Percentiles rank a stretch among this genome's conserved stretches.
phyloP scores from a whole-genome alignment of 2,329 filamentous ascomycete species.

The Colletotrichum liaoningense region DNA sequence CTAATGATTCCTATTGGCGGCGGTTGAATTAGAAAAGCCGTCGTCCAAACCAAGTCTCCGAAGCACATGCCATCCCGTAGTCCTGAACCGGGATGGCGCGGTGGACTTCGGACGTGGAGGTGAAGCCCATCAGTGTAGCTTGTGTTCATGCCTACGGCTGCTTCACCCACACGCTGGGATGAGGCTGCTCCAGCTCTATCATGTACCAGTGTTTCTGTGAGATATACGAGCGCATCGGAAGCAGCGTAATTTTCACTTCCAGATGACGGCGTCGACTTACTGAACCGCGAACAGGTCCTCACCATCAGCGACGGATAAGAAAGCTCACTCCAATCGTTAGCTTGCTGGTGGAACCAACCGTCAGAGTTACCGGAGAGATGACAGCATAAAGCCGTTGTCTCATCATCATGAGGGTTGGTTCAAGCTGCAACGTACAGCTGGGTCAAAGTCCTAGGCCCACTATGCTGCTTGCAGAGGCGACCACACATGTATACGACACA shows the following conservation, averaged over 20 bases:
- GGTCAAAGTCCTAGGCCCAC: no score
- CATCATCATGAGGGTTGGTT: no score
- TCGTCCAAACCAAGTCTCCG: conserved; percentile 44
- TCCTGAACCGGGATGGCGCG: conserved; percentile 41
- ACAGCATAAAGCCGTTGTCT: no score
- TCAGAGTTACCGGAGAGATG: no score
- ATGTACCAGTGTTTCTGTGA: conserved; percentile 38
- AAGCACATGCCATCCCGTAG: conserved; percentile 39
- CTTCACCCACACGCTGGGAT: conserved; percentile 45
- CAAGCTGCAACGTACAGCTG: background rate
- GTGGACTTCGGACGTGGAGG: conserved; percentile 41
- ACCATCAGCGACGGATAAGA: no score
- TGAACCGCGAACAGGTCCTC: no score
- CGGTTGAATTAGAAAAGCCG: conserved; percentile 43
- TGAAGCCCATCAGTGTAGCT: conserved; percentile 46
- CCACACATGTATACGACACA: no score
- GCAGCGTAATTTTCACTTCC: conserved; percentile 37
- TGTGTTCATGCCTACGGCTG: conserved; percentile 48
- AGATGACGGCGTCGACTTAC: no score
- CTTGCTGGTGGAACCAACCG: no score
- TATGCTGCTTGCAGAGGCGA: no score
- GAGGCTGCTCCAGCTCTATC: conserved; percentile 21
- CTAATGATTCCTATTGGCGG: conserved; percentile 43
- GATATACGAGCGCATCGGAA: conserved; percentile 41
- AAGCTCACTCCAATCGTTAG: no score